A percentile compares a stretch with the other conserved stretches of the same genome.
phyloP scores from a whole-genome alignment of 257 asterid genomes.

The Salvia rosmarinus region DNA sequence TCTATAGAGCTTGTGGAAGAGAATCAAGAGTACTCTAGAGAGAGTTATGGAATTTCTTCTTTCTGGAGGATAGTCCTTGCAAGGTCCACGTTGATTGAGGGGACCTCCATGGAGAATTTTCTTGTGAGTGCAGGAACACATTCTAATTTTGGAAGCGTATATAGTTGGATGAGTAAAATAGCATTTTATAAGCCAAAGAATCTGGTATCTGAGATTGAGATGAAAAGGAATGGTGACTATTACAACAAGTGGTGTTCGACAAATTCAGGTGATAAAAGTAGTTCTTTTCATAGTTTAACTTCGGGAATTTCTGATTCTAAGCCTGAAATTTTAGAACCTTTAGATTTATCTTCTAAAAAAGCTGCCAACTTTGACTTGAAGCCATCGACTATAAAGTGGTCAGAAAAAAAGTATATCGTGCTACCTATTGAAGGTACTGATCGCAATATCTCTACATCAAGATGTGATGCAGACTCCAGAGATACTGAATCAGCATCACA shows the following conservation, averaged over 20 bases:
- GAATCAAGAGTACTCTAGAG: constrained; percentile 43
- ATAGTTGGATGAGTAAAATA: constrained; percentile 58
- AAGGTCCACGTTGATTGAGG: constrained; percentile 35
- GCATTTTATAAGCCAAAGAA: constrained; percentile 40
- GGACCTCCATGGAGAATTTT: constrained; percentile 32
- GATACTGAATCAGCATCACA: constrained; percentile 32
- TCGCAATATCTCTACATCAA: constrained; percentile 32
- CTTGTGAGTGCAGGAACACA: constrained; percentile 34
- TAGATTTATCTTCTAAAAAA: constrained; percentile 31
- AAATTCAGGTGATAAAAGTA: constrained; percentile 37
- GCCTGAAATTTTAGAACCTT: constrained; percentile 33
- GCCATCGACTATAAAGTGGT: constrained; percentile 35
- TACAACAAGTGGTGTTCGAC: neutral
- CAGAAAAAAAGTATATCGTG: constrained; percentile 34
- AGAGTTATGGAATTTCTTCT: constrained; percentile 35
- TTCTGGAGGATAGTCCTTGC: constrained; percentile 46
- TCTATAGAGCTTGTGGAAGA: constrained; percentile 35
- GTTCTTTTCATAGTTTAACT: constrained; percentile 28
- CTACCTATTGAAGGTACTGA: constrained; percentile 36
- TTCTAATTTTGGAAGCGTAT: constrained; percentile 40
- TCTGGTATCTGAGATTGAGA: constrained; percentile 36
- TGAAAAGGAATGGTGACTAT: constrained; percentile 33
- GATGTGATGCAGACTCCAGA: constrained; percentile 34
- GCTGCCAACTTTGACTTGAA: constrained; percentile 34
- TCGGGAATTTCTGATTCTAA: constrained; percentile 34